Conservation (phyloP, 1,284 basidiomycete species). For the Mycena sp. region DNA sequence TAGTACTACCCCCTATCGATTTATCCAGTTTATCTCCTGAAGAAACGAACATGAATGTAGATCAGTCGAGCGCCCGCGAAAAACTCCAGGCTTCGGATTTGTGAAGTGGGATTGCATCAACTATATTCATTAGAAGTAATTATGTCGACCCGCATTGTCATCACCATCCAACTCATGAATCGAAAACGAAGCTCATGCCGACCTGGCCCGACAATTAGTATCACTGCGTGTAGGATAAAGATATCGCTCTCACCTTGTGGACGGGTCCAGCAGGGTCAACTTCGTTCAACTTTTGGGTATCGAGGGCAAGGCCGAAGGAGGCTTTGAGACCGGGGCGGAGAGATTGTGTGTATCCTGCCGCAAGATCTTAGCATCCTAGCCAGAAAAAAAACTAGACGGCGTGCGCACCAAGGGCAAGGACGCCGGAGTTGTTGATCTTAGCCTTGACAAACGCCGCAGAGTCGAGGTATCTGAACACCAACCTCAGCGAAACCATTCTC, state of each 20-base stretch:
- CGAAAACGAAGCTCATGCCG: conserved; percentile 79
- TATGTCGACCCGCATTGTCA: conserved; percentile 10
- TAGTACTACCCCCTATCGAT: neutral
- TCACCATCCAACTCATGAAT: conserved; percentile 59
- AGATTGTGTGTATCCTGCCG: conserved; percentile 85
- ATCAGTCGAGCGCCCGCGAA: conserved; percentile 9
- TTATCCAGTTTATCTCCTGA: conserved; percentile 8
- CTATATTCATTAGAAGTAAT: conserved; percentile 17
- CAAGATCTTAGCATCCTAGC: neutral
- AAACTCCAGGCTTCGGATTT: too few species aligned
- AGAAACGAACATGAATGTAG: conserved; percentile 24
- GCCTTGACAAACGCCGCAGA: conserved; percentile 94
- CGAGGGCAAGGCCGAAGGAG: conserved; percentile 91
- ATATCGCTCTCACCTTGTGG: conserved; percentile 66
- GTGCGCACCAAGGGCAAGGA: conserved; percentile 80
- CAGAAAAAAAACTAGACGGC: neutral
- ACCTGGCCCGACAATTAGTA: conserved; percentile 50
- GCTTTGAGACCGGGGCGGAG: conserved; percentile 97
- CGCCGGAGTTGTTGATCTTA: conserved; percentile 98
- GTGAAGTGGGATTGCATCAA: too few species aligned
- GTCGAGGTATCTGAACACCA: conserved; percentile 76
- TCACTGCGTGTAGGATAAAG: neutral
- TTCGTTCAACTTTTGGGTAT: conserved; percentile 90
- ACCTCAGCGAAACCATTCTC: neutral
- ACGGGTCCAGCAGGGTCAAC: conserved; percentile 66